Percentiles rank a stretch among this genome's conserved stretches.
These are phyloP conservation scores for Nemania sp. DNA, from an alignment of 2,329 filamentous ascomycete genomes.

Conservation along the genomic window DNA sequence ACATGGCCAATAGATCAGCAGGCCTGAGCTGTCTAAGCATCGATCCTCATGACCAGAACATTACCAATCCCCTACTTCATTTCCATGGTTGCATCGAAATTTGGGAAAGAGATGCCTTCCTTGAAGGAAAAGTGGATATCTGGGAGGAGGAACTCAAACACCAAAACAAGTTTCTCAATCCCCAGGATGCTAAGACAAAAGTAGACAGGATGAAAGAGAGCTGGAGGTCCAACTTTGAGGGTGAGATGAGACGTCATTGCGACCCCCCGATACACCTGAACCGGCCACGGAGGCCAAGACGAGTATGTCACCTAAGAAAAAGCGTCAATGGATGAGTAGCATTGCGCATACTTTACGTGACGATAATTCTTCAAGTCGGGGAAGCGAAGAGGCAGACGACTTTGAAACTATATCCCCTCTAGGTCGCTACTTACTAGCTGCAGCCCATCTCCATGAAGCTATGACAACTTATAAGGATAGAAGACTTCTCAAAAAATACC, in stretches of 20 bases:
- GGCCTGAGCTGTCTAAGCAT: constrained; percentile 37
- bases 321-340: background rate
- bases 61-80: constrained; percentile 45
- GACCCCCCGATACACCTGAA: too few species aligned
- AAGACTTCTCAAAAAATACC: constrained; percentile 50
- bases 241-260: constrained; percentile 41
- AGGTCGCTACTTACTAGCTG: constrained; percentile 51
- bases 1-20: background rate
- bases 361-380: background rate
- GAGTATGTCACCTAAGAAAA: background rate
- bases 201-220: constrained; percentile 29
- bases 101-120: constrained; percentile 34
- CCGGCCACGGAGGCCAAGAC: too few species aligned
- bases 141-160: constrained; percentile 16
- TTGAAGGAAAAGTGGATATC: background rate
- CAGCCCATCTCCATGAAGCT: constrained; percentile 52
- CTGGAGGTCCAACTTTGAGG: constrained; percentile 37
- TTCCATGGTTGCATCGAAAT: constrained; percentile 46
- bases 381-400: background rate
- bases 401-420: constrained; percentile 31
- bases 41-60: constrained; percentile 38
- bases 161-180: background rate
- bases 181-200: background rate
- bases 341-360: background rate
- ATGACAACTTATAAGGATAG: constrained; percentile 54